phyloP scores from a whole-genome alignment of 129 eudicot genomes.

The Artemisia tridentata region DNA sequence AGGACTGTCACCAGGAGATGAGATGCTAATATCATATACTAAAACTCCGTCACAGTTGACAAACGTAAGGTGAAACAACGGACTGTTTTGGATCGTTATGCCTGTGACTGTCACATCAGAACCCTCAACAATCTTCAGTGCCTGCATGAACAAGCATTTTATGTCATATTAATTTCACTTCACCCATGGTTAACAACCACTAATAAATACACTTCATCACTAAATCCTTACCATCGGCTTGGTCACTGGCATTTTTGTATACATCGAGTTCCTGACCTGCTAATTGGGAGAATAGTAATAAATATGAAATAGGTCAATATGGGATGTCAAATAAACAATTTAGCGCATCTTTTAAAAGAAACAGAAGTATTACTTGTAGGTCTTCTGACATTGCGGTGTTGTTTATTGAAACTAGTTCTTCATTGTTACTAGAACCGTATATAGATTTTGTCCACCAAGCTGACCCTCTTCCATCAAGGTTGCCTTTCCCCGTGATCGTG shows the following conservation, averaged over 20 bases:
- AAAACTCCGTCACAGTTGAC: constrained; percentile 68
- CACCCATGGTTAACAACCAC: constrained; percentile 12
- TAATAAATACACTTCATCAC: not conserved
- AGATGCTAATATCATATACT: constrained; percentile 48
- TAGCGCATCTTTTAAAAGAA: not conserved
- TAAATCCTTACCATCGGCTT: constrained; percentile 71
- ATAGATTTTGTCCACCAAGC: constrained; percentile 67
- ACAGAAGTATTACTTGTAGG: constrained; percentile 41
- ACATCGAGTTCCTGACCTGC: constrained; percentile 46
- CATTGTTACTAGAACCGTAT: constrained; percentile 39
- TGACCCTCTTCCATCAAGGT: constrained; percentile 78
- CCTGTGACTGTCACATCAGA: constrained; percentile 78
- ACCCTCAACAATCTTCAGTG: constrained; percentile 68
- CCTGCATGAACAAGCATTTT: constrained; percentile 40
- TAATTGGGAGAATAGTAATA: constrained; percentile 18
- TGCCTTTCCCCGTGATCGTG: constrained; percentile 65
- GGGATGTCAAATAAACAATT: no score
- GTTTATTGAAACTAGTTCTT: constrained; percentile 41
- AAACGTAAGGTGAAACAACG: constrained; percentile 77
- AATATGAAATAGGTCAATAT: not conserved
- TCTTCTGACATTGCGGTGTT: constrained; percentile 20
- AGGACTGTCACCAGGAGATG: constrained; percentile 88
- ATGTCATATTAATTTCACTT: constrained; percentile 3
- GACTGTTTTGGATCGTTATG: constrained; percentile 82
- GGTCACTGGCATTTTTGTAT: constrained; percentile 48